A percentile compares a stretch with the other conserved stretches of the same genome.
Conservation (phyloP, 73 alveolate genomes). For the Tetrahymena malaccensis region DNA sequence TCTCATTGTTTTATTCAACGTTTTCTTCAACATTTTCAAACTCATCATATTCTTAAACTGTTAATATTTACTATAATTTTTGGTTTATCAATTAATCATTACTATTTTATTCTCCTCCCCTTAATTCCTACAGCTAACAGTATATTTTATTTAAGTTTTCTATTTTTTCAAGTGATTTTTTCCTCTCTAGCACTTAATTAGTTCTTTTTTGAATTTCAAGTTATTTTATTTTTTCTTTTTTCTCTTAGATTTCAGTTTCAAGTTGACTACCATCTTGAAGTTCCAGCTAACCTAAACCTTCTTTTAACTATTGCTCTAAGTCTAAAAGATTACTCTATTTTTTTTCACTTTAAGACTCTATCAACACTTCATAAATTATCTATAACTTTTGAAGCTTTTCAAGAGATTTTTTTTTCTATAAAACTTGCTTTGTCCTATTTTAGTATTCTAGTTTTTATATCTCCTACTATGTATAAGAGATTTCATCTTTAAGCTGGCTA, state of each 20-base stretch:
- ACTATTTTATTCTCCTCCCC: no score
- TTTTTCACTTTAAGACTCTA: neutral
- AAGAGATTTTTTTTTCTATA: neutral
- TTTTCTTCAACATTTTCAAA: no score
- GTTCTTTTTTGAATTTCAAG: neutral
- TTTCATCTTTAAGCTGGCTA: neutral
- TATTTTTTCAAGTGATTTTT: neutral
- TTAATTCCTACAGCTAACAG: no score
- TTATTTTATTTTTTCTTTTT: neutral
- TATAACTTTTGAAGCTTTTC: neutral
- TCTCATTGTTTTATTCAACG: no score
- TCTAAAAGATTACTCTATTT: neutral
- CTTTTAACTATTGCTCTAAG: neutral
- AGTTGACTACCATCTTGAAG: neutral
- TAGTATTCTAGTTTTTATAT: no score
- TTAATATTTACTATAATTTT: no score
- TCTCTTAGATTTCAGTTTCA: neutral
- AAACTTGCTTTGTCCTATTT: neutral
- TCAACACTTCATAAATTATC: neutral
- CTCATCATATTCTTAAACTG: no score
- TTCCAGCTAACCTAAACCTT: neutral
- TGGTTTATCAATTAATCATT: no score
- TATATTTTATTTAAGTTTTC: neutral
- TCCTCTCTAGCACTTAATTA: neutral
- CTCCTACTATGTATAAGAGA: neutral